These are phyloP conservation scores for Colletotrichum lini DNA, from an alignment of 2,329 filamentous ascomycete genomes.

Conservation along the genomic window DNA sequence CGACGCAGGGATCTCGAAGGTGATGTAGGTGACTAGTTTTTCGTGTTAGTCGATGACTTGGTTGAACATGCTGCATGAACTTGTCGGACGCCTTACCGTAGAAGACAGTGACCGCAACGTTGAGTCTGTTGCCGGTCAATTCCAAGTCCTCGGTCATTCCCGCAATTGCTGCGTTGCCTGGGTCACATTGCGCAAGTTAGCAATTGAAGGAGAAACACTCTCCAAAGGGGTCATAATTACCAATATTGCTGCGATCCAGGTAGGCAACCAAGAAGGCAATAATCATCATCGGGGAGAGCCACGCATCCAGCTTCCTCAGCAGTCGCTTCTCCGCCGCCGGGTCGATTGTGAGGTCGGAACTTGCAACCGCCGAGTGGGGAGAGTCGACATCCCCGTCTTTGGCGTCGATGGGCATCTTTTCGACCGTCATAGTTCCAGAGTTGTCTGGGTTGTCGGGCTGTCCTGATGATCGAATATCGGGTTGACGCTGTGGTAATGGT, in stretches of 20 bases:
- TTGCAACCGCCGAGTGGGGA: slow-evolving; percentile 10
- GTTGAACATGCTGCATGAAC: slow-evolving; percentile 51
- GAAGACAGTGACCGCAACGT: slow-evolving; percentile 58
- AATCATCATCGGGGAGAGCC: slow-evolving; percentile 42
- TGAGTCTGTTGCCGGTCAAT: slow-evolving; percentile 55
- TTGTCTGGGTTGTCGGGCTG: too few species aligned
- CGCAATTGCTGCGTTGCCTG: slow-evolving; percentile 52
- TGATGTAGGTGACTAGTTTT: slow-evolving; percentile 66
- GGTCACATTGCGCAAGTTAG: slow-evolving; percentile 15
- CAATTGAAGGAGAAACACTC: rapidly evolving
- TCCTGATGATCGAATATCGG: not conserved
- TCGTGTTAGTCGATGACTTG: slow-evolving; percentile 66
- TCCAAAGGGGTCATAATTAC: not conserved
- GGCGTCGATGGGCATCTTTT: slow-evolving; percentile 31
- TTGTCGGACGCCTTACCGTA: slow-evolving; percentile 61
- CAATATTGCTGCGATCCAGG: slow-evolving; percentile 50
- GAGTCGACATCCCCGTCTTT: slow-evolving; percentile 31
- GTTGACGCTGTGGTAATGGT: not conserved
- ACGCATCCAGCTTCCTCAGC: slow-evolving; percentile 46
- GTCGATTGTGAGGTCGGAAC: slow-evolving; percentile 24
- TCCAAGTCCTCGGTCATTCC: slow-evolving; percentile 53
- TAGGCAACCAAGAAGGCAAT: slow-evolving; percentile 51
- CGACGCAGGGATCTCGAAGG: slow-evolving; percentile 55
- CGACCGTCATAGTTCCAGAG: slow-evolving; percentile 11
- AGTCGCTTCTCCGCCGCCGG: slow-evolving; percentile 39